Base-by-base conservation (phyloP, 495 filamentous ascomycete genomes). In the Aspergillus kassunensis region DNA sequence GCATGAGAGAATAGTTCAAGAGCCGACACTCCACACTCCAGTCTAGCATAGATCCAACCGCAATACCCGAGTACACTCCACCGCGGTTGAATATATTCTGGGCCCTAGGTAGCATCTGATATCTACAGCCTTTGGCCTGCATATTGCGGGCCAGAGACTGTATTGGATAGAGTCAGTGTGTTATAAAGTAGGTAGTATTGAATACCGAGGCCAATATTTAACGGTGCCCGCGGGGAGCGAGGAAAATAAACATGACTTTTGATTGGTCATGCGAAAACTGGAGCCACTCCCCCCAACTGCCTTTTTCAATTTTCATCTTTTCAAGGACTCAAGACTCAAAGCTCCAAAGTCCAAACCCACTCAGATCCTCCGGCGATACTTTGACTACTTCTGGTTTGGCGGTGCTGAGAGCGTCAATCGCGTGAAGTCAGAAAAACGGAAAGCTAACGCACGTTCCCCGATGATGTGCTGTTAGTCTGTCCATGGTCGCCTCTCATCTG, bases 151-250 rank as follows among this genome's bases (percentile, higher is more conserved):
- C n/a, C n/a, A n/a, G n/a, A n/a, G n/a, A n/a, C 13, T 34, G 31
- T 12, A 34, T 34, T 3, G n/a, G 6, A 12, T 7, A 12, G n/a
- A 34, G 13, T 34, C 9, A 34, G 11, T 37, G 3, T n/a, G 4
- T 16, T n/a, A 37, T 34, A 12, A 34, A 15, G 31, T 40, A 21
- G 37, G 19, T 39, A 13, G 2, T 16, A 18, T 18, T 7, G 19
- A 10, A 9, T 12, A 9, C 6, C 1, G 18, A 3, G 15, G 16
- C 20, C 21, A 9, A 11, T 33, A 33, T 39, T 39, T 11, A 39
- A 39, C 25, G 47, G 47, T 41, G 47, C 18, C 35, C 47, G 47
- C 47, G 47, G 47, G 36, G 21, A 40, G 47, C 47, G 47, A 50
- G 36, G 15, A 31, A 50, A 50, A 42, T 30, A 20, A 11, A 3